These are phyloP conservation scores for Hypoxylon sp. DNA, from an alignment of 2,329 filamentous ascomycete genomes.

Conservation along the genomic window DNA sequence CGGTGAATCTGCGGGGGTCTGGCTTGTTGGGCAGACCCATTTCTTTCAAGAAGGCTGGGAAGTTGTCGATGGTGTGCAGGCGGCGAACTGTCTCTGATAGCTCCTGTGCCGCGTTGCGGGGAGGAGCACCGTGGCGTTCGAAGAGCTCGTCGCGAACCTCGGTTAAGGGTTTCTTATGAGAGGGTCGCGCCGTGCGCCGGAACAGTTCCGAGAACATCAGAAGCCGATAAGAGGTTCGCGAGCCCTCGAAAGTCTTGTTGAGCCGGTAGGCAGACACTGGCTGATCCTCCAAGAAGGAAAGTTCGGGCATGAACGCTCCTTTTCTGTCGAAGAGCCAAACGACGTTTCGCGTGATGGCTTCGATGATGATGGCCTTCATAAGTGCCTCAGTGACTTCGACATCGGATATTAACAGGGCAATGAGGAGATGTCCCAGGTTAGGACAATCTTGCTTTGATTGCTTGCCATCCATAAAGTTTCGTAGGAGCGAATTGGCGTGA, in stretches of 20 bases:
- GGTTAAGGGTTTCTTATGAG: constrained; percentile 54
- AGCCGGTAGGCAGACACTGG: constrained; percentile 63
- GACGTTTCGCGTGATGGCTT: constrained; percentile 66
- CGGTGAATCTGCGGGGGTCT: constrained; percentile 51
- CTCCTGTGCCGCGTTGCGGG: constrained; percentile 56
- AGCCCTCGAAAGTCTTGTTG: constrained; percentile 62
- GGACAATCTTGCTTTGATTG: constrained; percentile 61
- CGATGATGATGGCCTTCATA: constrained; percentile 61
- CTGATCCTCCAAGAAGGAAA: constrained; percentile 62
- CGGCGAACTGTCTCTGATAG: constrained; percentile 62
- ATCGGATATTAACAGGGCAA: constrained; percentile 63
- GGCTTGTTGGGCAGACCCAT: constrained; percentile 59
- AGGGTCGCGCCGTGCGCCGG: constrained; percentile 60
- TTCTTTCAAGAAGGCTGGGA: constrained; percentile 59
- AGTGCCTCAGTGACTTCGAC: constrained; percentile 58
- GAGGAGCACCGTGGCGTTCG: constrained; percentile 62
- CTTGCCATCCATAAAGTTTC: constrained; percentile 57
- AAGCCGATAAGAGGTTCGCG: constrained; percentile 64
- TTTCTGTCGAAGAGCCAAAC: constrained; percentile 64
- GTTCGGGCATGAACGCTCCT: constrained; percentile 59
- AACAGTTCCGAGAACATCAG: constrained; percentile 69
- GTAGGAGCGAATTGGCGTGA: constrained; percentile 59
- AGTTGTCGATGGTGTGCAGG: constrained; percentile 60
- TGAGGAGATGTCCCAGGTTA: constrained; percentile 65
- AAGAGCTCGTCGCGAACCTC: constrained; percentile 63